These are phyloP conservation scores for Trypethelium eluteriae DNA, from an alignment of 495 filamentous ascomycete species.

Conservation along the genomic window DNA sequence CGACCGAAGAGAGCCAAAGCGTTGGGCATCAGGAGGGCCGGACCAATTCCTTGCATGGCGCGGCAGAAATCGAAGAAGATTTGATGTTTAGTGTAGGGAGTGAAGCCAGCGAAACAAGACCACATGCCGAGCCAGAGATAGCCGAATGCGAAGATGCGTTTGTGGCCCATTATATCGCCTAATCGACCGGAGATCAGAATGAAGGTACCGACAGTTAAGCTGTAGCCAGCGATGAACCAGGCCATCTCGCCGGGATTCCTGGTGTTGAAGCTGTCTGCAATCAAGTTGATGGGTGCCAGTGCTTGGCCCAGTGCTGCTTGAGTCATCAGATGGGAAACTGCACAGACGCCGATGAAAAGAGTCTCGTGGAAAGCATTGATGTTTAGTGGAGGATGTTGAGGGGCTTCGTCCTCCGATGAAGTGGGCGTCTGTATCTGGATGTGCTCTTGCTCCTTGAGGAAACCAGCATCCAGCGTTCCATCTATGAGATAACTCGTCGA, in stretches of 20 bases:
- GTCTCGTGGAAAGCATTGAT: conserved; percentile 20
- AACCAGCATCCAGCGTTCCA: neutral
- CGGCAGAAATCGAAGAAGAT: conserved; percentile 31
- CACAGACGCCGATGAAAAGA: conserved; percentile 28
- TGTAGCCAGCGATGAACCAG: conserved; percentile 54
- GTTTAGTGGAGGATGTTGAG: conserved; percentile 9
- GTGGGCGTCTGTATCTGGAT: conserved; percentile 3
- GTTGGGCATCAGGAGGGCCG: conserved; percentile 31
- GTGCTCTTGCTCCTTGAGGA: conserved; percentile 6
- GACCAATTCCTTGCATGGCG: conserved; percentile 32
- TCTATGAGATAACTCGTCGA: conserved; percentile 20
- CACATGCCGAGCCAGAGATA: conserved; percentile 57
- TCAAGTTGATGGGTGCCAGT: conserved; percentile 30
- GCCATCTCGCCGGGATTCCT: conserved; percentile 28
- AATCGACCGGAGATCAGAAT: conserved; percentile 57
- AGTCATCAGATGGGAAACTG: conserved; percentile 32
- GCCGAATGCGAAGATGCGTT: conserved; percentile 51
- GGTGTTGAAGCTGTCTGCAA: conserved; percentile 24
- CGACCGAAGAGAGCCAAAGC: conserved; percentile 28
- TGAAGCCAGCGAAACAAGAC: conserved; percentile 51
- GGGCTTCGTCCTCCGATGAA: neutral
- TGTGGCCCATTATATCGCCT: conserved; percentile 59
- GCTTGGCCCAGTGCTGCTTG: conserved; percentile 33
- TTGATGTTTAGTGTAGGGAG: conserved; percentile 31
- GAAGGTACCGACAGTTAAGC: conserved; percentile 56